phyloP scores from a whole-genome alignment of 2,329 filamentous ascomycete genomes.

The Penicillium hordei region DNA sequence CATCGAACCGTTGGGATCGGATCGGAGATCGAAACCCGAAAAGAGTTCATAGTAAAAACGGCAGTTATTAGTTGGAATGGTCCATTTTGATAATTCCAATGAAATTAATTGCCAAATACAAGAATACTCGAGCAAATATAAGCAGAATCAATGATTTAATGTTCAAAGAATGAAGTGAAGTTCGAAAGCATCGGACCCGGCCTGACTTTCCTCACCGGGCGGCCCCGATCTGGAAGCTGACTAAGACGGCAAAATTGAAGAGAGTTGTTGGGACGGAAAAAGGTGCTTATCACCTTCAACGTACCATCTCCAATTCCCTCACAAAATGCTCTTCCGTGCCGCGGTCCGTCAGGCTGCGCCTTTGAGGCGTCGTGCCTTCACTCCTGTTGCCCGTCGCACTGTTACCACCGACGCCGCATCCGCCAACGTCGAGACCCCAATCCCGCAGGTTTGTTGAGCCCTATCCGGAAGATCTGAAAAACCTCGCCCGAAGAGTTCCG shows the following conservation, averaged over 20 bases:
- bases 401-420: slow-evolving; percentile 96
- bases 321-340: slow-evolving; percentile 70
- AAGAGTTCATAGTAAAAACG: not conserved
- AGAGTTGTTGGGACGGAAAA: slow-evolving; percentile 13
- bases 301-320: slow-evolving; percentile 30
- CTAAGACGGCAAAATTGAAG: slow-evolving; percentile 35
- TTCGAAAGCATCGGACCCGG: not conserved
- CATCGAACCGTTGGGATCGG: not conserved
- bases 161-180: not conserved
- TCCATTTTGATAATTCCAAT: not conserved
- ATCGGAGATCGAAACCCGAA: not conserved
- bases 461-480: slow-evolving; percentile 30
- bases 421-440: slow-evolving; percentile 75
- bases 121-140: not conserved
- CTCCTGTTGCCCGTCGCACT: slow-evolving; percentile 60
- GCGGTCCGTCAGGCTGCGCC: slow-evolving; percentile 62
- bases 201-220: slow-evolving; percentile 30
- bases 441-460: slow-evolving; percentile 62
- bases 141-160: not conserved
- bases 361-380: slow-evolving; percentile 51
- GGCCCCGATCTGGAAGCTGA: slow-evolving; percentile 28
- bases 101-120: not conserved
- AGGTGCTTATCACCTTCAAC: slow-evolving; percentile 15
- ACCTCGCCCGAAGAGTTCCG: slow-evolving; percentile 41
- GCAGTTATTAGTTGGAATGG: not conserved